Evolutionary conservation across 305 asterid species (phyloP), one percentile per base, ranked within the genome.

Genomic region (Fraxinus latifolia): DNA sequence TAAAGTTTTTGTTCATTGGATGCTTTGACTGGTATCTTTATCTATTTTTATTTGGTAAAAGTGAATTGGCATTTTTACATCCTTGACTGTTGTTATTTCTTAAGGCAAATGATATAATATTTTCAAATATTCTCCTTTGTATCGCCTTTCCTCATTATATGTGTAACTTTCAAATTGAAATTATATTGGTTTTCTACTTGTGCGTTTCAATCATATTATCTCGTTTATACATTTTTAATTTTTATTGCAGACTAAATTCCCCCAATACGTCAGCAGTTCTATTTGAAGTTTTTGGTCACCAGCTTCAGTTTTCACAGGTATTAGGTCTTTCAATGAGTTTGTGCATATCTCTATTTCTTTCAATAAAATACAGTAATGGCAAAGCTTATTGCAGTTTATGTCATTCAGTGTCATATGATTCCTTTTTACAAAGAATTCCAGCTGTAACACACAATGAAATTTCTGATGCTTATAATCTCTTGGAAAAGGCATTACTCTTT

Each of bases 251-350:
- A 79, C 85, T 95, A 74, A 95, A 95, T 87, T 90, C 97, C 78
- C 98, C 98, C 2, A 76, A 91, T 83, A 92, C 97, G 74, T 93
- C 97, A 34, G 94, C 95, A 23, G 90, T 95, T 78, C 27, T 72
- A 67, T 86, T 95, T 76, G 98, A 95, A 85, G 95, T 89, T 76
- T 91, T 93, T 8, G 98, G 98, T 34, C 90, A 90, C 86, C 93
- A 92, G 82, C 98, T 95, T 88, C 97, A 95, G 80, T 95, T 93
- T 84, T 84, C 96, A 23, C 98, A 95, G 97, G 98, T 95, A 91
- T 77, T 44, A 77, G 55, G 44, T 39, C 47, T 77, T 72, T 76
- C 4, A 19, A 67, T 60, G 33, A 25, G 19, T 55, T 68, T 78
- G 72, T 39, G 83, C 60, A 31, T 70, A 47, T 82, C 80, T 83